These are phyloP conservation scores for Suhomyces coccinellae DNA, from an alignment of 1,139 yeast genomes.

Conservation along the genomic window DNA sequence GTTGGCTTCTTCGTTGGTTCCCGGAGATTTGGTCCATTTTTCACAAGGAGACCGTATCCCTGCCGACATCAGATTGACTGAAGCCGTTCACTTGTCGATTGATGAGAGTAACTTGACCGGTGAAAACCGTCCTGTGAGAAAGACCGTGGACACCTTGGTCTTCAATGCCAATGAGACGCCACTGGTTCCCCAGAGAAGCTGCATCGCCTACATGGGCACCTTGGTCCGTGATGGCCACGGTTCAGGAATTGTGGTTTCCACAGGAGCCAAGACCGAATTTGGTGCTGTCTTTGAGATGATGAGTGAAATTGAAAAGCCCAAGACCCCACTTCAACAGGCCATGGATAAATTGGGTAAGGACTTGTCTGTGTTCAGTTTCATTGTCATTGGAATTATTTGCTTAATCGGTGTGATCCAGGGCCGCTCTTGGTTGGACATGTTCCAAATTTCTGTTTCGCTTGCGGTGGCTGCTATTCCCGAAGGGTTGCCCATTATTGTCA, in stretches of 20 bases:
- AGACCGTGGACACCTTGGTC: conserved; percentile 42
- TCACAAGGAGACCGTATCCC: conserved; percentile 93
- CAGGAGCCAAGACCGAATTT: conserved; percentile 84
- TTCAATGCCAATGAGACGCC: conserved; percentile 21
- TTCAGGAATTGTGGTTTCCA: conserved; percentile 87
- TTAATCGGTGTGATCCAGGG: conserved; percentile 87
- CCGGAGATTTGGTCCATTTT: conserved; percentile 90
- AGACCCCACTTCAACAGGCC: conserved; percentile 89
- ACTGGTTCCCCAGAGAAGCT: conserved; percentile 66
- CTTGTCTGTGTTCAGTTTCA: conserved; percentile 76
- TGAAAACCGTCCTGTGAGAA: conserved; percentile 83
- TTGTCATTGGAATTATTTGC: conserved; percentile 83
- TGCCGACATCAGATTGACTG: conserved; percentile 81
- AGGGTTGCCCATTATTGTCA: conserved; percentile 94
- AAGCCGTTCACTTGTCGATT: conserved; percentile 73
- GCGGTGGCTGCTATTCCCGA: conserved; percentile 99
- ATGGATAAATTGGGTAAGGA: conserved; percentile 96
- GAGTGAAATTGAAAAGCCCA: conserved; percentile 91
- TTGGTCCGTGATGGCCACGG: conserved; percentile 94
- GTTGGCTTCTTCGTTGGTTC: conserved; percentile 82
- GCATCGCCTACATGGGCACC: conserved; percentile 94
- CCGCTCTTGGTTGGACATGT: conserved; percentile 93
- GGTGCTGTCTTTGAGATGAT: conserved; percentile 90
- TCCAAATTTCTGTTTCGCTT: conserved; percentile 90
- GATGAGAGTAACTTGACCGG: conserved; percentile 96